Percentiles rank a stretch among this genome's conserved stretches.
phyloP scores from a whole-genome alignment of 1,139 yeast genomes.

The Suhomyces atakaporum region DNA sequence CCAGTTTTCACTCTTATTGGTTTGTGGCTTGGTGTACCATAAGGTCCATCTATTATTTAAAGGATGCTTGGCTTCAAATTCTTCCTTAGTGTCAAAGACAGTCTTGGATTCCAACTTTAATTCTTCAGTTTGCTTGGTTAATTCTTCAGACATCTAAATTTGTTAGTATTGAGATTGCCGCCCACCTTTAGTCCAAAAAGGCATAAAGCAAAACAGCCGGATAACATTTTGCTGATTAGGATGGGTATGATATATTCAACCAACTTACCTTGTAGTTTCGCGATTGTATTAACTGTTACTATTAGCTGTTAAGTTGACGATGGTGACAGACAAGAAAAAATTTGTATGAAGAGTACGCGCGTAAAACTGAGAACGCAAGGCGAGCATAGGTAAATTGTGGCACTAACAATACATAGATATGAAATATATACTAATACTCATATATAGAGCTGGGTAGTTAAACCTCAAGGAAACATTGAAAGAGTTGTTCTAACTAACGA shows the following conservation, averaged over 20 bases:
- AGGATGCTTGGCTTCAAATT: conserved; percentile 85
- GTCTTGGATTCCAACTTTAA: conserved; percentile 56
- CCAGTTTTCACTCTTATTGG: conserved; percentile 83
- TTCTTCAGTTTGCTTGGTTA: conserved; percentile 54
- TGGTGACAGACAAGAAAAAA: conserved; percentile 25
- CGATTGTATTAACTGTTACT: conserved; percentile 5
- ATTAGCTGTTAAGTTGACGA: conserved; percentile 13
- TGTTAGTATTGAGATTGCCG: conserved; percentile 16
- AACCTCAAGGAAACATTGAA: no score
- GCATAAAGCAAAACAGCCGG: no score
- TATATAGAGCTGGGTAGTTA: no score
- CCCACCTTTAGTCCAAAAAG: no score
- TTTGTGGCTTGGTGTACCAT: conserved; percentile 96
- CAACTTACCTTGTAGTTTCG: conserved; percentile 10
- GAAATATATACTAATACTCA: background rate
- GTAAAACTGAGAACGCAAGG: conserved; percentile 22
- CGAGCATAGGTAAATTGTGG: conserved; percentile 10
- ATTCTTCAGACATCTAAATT: conserved; percentile 50
- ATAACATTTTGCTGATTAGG: no score
- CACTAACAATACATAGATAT: no score
- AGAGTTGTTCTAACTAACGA: no score
- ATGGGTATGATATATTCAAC: background rate
- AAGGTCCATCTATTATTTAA: conserved; percentile 92
- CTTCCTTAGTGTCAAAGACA: conserved; percentile 66
- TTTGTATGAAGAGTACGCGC: conserved; percentile 20